Conservation (phyloP, 1,139 yeast genomes). For the Kurtzmaniella quercitrusa region DNA sequence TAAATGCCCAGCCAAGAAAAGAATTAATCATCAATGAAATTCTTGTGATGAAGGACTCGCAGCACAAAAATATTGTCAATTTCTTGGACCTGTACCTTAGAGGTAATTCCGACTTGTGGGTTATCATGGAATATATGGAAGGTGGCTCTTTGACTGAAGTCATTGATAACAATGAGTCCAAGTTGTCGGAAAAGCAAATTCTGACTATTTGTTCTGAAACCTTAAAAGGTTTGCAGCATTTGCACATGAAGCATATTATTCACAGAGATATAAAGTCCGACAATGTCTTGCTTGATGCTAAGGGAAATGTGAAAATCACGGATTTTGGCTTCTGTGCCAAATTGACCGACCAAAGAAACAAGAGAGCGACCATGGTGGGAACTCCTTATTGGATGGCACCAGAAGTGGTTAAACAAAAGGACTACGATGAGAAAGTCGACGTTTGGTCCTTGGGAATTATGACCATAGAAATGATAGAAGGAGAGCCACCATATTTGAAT, state of each 20-base stretch:
- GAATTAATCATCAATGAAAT: conserved; percentile 71
- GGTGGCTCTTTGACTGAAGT: conserved; percentile 78
- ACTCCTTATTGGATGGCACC: conserved; percentile 99
- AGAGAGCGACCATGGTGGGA: conserved; percentile 98
- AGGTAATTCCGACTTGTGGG: conserved; percentile 63
- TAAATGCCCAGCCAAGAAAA: conserved; percentile 89
- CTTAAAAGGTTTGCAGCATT: conserved; percentile 83
- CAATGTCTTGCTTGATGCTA: conserved; percentile 80
- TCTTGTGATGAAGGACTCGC: conserved; percentile 47
- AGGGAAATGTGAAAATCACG: conserved; percentile 90
- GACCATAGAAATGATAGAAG: conserved; percentile 98
- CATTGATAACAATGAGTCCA: conserved; percentile 71
- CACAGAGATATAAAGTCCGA: conserved; percentile 97
- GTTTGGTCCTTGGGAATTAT: conserved; percentile 97
- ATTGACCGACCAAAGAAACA: conserved; percentile 85
- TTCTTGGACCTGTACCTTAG: conserved; percentile 44
- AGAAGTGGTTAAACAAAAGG: conserved; percentile 94
- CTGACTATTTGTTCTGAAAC: conserved; percentile 90
- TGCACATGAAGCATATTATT: conserved; percentile 87
- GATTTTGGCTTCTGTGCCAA: conserved; percentile 99
- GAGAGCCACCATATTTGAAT: conserved; percentile 95
- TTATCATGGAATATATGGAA: conserved; percentile 95
- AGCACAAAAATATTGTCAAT: conserved; percentile 45
- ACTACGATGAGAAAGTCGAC: conserved; percentile 94
- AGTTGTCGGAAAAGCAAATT: conserved; percentile 71